Evolutionary conservation across 2,329 filamentous ascomycete species (phyloP).

Genomic region (Ceratocystis harringtonii): DNA sequence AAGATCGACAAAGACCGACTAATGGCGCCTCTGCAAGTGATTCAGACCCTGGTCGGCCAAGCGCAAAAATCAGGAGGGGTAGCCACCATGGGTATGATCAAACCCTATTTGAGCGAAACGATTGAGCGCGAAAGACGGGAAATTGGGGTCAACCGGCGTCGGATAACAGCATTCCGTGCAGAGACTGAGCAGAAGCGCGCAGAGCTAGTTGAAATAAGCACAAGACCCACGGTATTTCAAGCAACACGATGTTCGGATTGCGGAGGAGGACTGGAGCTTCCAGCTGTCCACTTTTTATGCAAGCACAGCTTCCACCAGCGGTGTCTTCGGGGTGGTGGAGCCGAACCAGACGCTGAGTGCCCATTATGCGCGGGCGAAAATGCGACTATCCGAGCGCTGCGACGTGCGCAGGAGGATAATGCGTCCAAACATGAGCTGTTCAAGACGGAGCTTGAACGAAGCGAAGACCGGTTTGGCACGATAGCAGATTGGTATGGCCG

Average conservation of each 20-base stretch:
- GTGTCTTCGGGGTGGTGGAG: constrained; percentile 45
- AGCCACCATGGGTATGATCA: constrained; percentile 95
- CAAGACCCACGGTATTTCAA: constrained; percentile 78
- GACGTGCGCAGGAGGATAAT: constrained; percentile 71
- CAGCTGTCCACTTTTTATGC: constrained; percentile 89
- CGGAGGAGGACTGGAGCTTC: constrained; percentile 62
- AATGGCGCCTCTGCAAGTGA: constrained; percentile 92
- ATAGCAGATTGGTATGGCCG: constrained; percentile 90
- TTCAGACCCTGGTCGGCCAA: constrained; percentile 69
- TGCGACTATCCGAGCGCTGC: constrained; percentile 74
- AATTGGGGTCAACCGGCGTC: constrained; percentile 62
- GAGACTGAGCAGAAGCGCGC: constrained; percentile 68
- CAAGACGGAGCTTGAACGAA: constrained; percentile 58
- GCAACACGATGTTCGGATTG: constrained; percentile 79
- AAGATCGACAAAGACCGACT: constrained; percentile 83
- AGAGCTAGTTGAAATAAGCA: constrained; percentile 62
- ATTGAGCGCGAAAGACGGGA: constrained; percentile 80
- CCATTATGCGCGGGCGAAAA: constrained; percentile 74
- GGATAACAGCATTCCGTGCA: constrained; percentile 67
- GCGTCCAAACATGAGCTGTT: constrained; percentile 83
- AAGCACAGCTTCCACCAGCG: constrained; percentile 94
- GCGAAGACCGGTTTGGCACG: constrained; percentile 74
- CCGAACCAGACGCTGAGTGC: constrained; percentile 56
- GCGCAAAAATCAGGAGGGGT: constrained; percentile 38
- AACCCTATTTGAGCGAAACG: constrained; percentile 75